These are phyloP conservation scores for Aureoboletus auriporus DNA, from an alignment of 768 basidiomycete species.

Conservation along the genomic window DNA sequence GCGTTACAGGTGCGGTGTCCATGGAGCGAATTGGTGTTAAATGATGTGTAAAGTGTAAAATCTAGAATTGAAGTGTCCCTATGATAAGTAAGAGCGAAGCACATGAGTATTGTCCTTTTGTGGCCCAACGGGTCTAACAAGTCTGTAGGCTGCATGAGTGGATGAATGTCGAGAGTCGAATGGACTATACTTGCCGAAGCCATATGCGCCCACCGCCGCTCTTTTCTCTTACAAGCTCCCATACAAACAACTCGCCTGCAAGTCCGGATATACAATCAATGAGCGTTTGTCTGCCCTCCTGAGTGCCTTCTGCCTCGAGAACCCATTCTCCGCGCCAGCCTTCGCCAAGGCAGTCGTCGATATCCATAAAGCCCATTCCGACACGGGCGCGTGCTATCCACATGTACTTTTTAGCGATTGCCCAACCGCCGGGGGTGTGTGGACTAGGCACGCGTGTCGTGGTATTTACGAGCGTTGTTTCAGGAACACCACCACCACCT, in stretches of 20 bases:
- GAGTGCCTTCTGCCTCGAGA: conserved; percentile 74
- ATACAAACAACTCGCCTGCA: conserved; percentile 34
- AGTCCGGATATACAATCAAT: conserved; percentile 46
- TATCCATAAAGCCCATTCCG: conserved; percentile 32
- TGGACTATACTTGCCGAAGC: conserved; percentile 49
- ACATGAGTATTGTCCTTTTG: conserved; percentile 19
- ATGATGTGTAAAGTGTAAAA: conserved; percentile 6
- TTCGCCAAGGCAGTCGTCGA: conserved; percentile 46
- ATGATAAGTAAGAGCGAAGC: conserved; percentile 20
- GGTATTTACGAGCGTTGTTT: conserved; percentile 43
- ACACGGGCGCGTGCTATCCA: conserved; percentile 59
- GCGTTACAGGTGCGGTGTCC: conserved; percentile 14
- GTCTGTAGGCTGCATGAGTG: conserved; percentile 9
- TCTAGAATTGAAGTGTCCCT: conserved; percentile 20
- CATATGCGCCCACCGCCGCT: conserved; percentile 56
- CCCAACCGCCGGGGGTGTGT: conserved; percentile 56
- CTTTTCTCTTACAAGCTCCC: conserved; percentile 63
- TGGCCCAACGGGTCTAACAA: conserved; percentile 20
- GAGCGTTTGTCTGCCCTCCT: conserved; percentile 54
- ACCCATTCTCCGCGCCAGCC: conserved; percentile 79
- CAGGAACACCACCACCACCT: conserved; percentile 35
- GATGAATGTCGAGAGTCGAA: neutral
- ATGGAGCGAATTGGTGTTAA: conserved; percentile 1
- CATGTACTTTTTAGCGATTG: conserved; percentile 54
- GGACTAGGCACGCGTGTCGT: conserved; percentile 48